phyloP scores from a whole-genome alignment of 306 rosid genomes.

The Abrus precatorius region DNA sequence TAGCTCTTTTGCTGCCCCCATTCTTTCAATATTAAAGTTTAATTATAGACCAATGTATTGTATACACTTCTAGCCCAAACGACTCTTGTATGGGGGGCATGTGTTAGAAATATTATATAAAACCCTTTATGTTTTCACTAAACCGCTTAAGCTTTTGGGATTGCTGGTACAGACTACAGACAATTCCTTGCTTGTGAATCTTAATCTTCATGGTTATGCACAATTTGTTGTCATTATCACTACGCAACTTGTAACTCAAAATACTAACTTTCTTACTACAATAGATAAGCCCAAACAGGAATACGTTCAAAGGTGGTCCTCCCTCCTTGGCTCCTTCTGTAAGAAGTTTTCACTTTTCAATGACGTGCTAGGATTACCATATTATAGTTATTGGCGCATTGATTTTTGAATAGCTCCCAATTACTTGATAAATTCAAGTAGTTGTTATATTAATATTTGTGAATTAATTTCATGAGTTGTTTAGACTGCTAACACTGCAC shows the following conservation, averaged over 20 bases:
- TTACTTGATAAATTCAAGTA: not conserved
- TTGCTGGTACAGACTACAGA: not conserved
- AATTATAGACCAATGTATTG: no score
- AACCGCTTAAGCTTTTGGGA: not conserved
- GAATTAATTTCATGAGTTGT: not conserved
- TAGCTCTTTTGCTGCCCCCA: no score
- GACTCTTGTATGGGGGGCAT: no score
- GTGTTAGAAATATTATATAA: not conserved
- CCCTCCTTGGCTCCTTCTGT: not conserved
- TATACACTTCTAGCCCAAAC: no score
- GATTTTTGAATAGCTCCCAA: not conserved
- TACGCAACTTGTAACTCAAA: not conserved
- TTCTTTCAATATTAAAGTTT: no score
- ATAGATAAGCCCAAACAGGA: not conserved
- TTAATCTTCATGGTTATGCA: not conserved
- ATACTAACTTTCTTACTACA: not conserved
- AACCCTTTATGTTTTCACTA: not conserved
- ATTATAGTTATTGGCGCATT: not conserved
- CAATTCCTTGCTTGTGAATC: not conserved
- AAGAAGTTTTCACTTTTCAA: not conserved
- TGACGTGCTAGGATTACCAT: slow-evolving; percentile 17
- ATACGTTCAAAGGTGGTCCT: not conserved
- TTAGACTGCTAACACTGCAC: not conserved
- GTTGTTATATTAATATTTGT: not conserved
- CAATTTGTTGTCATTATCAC: not conserved